Conservation (phyloP, 1,284 basidiomycete species). For the Abortiporus biennis region DNA sequence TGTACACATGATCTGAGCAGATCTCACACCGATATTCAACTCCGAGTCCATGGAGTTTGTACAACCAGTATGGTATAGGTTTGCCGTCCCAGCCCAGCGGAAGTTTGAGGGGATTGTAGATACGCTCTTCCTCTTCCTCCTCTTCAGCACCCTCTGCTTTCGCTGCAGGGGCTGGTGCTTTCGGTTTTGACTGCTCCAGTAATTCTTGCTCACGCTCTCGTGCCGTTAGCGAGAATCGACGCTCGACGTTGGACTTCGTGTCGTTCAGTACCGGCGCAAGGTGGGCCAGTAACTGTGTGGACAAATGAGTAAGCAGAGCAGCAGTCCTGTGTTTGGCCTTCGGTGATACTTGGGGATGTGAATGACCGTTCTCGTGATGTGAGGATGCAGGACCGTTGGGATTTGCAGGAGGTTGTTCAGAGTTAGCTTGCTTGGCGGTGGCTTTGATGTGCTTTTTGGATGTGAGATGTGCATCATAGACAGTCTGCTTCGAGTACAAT, state of each 20-base stretch:
- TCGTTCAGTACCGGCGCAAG: conserved; percentile 74
- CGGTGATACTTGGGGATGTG: conserved; percentile 31
- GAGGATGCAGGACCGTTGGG: conserved; percentile 50
- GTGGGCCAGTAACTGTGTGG: conserved; percentile 57
- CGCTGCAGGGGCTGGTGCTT: conserved; percentile 42
- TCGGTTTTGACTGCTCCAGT: conserved; percentile 75
- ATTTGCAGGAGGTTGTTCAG: conserved; percentile 45
- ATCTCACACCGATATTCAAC: conserved; percentile 98
- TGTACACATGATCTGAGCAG: conserved; percentile 93
- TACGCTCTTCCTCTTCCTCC: conserved; percentile 90
- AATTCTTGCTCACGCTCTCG: conserved; percentile 93
- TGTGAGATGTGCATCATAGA: conserved; percentile 93
- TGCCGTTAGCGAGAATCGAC: conserved; percentile 92
- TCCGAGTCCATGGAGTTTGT: conserved; percentile 95
- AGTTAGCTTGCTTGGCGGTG: conserved; percentile 58
- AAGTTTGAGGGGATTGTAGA: conserved; percentile 97
- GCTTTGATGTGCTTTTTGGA: conserved; percentile 96
- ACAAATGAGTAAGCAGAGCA: conserved; percentile 71
- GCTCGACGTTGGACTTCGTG: conserved; percentile 94
- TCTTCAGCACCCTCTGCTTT: conserved; percentile 59
- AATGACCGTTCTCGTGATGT: conserved; percentile 15
- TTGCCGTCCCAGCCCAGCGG: conserved; percentile 98
- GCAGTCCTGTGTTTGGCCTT: conserved; percentile 61
- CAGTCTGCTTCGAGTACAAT: conserved; percentile 93
- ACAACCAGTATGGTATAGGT: conserved; percentile 98